Evolutionary conservation across 2,329 filamentous ascomycete genomes (phyloP), one percentile per base, ranked within the genome.

Genomic region (Claviceps fusiformis): DNA sequence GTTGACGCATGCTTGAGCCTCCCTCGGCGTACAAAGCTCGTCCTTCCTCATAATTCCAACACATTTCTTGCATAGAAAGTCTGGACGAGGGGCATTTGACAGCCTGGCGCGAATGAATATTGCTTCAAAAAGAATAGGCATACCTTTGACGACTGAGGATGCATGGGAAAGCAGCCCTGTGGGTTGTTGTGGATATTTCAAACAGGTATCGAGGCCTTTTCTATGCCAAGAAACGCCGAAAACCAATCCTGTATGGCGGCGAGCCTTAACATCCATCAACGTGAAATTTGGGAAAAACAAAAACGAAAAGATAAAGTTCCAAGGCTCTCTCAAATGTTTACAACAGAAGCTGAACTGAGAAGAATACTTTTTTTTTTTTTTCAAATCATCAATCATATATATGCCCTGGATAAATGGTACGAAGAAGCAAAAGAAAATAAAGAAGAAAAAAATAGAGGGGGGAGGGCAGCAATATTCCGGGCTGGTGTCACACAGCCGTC

Each of bases 61-160:
- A 43, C 43, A 35, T 27, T 19, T 49, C 39, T 15, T 52, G 37
- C 15, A 31, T 29, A 33, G 33, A 46, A 46, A 43, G 35, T 2
- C 11, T 11, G 1, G n/a, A 11, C 2, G 5, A 37, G 5, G 27
- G 17, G 41, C 35, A 15, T 35, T 29, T 19, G 41, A 19, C 3
- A 2, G 29, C 19, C n/a, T 27, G n/a, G 11, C 31, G 27, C 7
- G 6, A 27, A 15, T 39, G 3, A 5, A 46, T 15, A 29, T 29
- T 49, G 19, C 6, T 50, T 35, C 43, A 43, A 43, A 5, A 7
- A 47, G 33, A 44, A 17, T 13, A 19, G 29, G 19, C 55, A 15
- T 55, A 55, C 55, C 55, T 57, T 57, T 45, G 53, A 53, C 11
- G 39, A 39, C 35, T 57, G 55, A 50, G 53, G 53, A 51, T 57